phyloP scores from a whole-genome alignment of 129 eudicot species.

The Heracleum sosnowskyi region DNA sequence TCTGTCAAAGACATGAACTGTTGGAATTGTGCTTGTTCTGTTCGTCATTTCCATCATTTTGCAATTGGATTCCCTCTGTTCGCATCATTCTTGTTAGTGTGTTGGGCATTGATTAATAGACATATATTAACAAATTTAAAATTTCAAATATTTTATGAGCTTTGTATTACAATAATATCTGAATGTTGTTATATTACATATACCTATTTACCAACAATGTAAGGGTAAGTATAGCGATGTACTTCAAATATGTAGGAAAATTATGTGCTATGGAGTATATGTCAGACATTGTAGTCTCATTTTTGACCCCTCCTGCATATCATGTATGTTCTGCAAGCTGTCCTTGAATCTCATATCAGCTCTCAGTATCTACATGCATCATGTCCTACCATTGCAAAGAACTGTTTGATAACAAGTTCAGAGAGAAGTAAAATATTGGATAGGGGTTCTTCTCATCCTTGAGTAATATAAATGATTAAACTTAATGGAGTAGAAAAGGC shows the following conservation, averaged over 20 bases:
- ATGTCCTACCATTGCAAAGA: neutral
- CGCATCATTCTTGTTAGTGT: neutral
- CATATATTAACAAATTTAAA: neutral
- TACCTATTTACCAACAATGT: neutral
- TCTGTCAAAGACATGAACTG: neutral
- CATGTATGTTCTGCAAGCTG: neutral
- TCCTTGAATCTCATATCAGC: neutral
- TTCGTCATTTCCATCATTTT: neutral
- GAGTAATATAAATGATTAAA: neutral
- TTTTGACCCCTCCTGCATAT: neutral
- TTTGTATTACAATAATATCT: neutral
- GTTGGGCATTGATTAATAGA: neutral
- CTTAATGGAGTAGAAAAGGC: neutral
- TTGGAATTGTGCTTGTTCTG: neutral
- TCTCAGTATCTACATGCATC: neutral
- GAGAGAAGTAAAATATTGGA: neutral
- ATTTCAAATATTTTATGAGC: neutral
- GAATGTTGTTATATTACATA: neutral
- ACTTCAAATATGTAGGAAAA: neutral
- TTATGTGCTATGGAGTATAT: neutral
- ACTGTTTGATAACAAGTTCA: neutral
- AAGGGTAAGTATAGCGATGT: neutral
- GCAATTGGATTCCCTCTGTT: neutral
- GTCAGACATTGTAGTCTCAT: neutral
- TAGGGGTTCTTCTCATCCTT: neutral